These are phyloP conservation scores for Parastagonospora avenae DNA, from an alignment of 2,329 filamentous ascomycete species.

Conservation along the genomic window DNA sequence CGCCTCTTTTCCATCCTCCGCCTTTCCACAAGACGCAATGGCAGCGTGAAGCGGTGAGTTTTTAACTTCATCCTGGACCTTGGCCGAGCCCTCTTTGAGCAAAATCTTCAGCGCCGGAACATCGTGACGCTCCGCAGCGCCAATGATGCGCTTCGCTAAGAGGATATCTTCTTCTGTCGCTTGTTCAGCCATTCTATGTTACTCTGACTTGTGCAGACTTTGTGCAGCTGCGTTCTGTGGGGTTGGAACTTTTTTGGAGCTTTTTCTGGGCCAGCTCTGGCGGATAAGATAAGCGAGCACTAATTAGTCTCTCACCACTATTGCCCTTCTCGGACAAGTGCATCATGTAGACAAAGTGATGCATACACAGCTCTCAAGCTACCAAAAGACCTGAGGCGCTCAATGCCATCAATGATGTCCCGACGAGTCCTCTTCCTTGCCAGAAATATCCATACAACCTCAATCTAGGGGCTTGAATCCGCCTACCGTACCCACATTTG, in stretches of 20 bases:
- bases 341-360: not conserved
- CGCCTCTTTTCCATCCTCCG: slow-evolving; percentile 34
- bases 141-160: slow-evolving; percentile 45
- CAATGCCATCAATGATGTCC: too few species aligned
- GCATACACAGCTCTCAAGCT: not conserved
- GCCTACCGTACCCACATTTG: too few species aligned
- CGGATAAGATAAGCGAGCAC: slow-evolving; percentile 18
- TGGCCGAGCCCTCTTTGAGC: slow-evolving; percentile 44
- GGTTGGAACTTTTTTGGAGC: slow-evolving; percentile 12
- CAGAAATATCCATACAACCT: not conserved
- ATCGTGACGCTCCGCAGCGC: slow-evolving; percentile 43
- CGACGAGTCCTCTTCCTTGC: not conserved
- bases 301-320: slow-evolving; percentile 1
- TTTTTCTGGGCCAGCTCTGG: slow-evolving; percentile 7
- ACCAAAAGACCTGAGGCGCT: too few species aligned
- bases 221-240: slow-evolving; percentile 11
- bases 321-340: slow-evolving; percentile 3
- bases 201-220: slow-evolving; percentile 10
- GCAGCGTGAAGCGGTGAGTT: slow-evolving; percentile 45
- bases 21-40: slow-evolving; percentile 38
- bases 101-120: slow-evolving; percentile 39
- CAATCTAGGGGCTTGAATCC: not conserved
- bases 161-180: slow-evolving; percentile 44
- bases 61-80: slow-evolving; percentile 42
- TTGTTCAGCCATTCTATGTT: slow-evolving; percentile 37